Conservation (phyloP, 2,329 filamentous ascomycete species). For the Epichloe scottii region DNA sequence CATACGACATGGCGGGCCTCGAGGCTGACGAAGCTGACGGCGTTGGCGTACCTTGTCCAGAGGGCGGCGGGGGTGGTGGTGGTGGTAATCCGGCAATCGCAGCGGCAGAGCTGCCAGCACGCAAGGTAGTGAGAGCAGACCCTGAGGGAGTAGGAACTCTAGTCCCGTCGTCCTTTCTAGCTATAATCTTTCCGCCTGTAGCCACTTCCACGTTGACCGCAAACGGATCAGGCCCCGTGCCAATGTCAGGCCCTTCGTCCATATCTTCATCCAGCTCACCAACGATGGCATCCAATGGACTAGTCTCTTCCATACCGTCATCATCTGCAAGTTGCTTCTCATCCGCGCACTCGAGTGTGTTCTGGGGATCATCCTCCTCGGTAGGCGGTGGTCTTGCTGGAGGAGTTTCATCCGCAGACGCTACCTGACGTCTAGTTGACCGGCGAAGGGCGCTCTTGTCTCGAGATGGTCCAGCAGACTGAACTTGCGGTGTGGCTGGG, state of each 20-base stretch:
- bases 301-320: slow-evolving; percentile 51
- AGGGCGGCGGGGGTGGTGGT: slow-evolving; percentile 6
- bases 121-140: slow-evolving; percentile 16
- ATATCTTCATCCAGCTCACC: slow-evolving; percentile 81
- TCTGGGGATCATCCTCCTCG: slow-evolving; percentile 49
- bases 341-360: slow-evolving; percentile 82
- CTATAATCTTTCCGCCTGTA: slow-evolving; percentile 75
- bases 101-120: slow-evolving; percentile 26
- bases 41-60: slow-evolving; percentile 32
- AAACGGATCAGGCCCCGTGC: slow-evolving; percentile 49
- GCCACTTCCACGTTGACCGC: slow-evolving; percentile 88
- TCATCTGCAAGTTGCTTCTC: slow-evolving; percentile 72
- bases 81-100: slow-evolving; percentile 7
- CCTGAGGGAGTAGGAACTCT: slow-evolving; percentile 66
- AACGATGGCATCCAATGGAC: slow-evolving; percentile 74
- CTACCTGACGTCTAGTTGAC: slow-evolving; percentile 47
- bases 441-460: slow-evolving; percentile 50
- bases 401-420: slow-evolving; percentile 38
- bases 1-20: slow-evolving; percentile 56
- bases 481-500: slow-evolving; percentile 28
- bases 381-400: slow-evolving; percentile 39
- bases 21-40: slow-evolving; percentile 46
- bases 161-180: slow-evolving; percentile 83
- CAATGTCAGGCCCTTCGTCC: slow-evolving; percentile 54
- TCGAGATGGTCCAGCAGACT: slow-evolving; percentile 34